Evolutionary conservation across 768 basidiomycete species (phyloP), one percentile per base, ranked within the genome.

Genomic region (Kwoniella europaea): DNA sequence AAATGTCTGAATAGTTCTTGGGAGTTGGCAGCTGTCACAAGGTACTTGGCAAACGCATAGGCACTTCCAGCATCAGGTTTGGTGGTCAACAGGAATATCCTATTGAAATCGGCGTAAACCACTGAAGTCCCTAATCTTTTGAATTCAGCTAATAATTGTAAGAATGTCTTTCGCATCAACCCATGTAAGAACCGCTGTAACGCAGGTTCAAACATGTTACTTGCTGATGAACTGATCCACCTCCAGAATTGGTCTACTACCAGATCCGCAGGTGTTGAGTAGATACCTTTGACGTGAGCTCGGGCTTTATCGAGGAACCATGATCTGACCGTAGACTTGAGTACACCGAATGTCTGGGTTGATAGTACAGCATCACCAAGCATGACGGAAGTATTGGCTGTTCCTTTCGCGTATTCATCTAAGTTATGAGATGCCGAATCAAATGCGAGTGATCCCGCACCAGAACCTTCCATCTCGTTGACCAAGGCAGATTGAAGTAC

Each of bases 81-180:
- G 41, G 92, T 91, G 0, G 97, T 99, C 13, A 95, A 90, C 44
- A 99, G 89, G 55, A 97, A 86, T 74, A 99, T 90, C 10, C 89
- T 89, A 71, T 91, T 90, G 82, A 98, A 94, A 82, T 98, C 94
- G 27, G 95, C 96, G 72, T 94, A 93, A 41, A 98, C 88, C 67
- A 98, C 90, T 65, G 92, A 90, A 0, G 94, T 95, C 1, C 97
- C 97, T 1, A 99, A 87, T 18, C 97, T 89, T 77, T 92, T 94
- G 86, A 98, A 95, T 83, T 99, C 97, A 15, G 96, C 95, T 22
- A 98, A 87, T 73, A 99, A 87, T 84, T 98, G 97, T 67, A 97
- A 92, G 85, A 98, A 98, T 0, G 92, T 94, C 86, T 99, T 98
- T 70, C 92, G 90, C 97, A 99, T 99, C 58, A 98, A 88, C 15